Conservation (phyloP, 768 basidiomycete genomes). For the Favolaschia claudopus region DNA sequence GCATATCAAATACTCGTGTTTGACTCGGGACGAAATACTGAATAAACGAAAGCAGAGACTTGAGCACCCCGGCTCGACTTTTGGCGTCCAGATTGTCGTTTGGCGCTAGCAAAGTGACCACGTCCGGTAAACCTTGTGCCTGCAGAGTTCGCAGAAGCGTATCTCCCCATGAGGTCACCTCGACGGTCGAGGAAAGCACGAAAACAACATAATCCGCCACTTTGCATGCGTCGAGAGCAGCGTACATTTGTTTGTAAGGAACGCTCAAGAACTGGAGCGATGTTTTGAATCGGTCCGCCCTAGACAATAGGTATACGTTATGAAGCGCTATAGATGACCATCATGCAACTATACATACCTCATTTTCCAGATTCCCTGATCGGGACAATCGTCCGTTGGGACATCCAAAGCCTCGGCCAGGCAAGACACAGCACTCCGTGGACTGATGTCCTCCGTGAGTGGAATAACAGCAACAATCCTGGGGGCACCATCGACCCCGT, state of each 20-base stretch:
- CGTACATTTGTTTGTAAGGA: slow-evolving; percentile 74
- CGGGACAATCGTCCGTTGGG: slow-evolving; percentile 57
- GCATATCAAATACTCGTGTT: slow-evolving; percentile 76
- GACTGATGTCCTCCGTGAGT: slow-evolving; percentile 70
- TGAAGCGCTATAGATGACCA: slow-evolving; percentile 4
- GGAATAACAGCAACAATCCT: slow-evolving; percentile 90
- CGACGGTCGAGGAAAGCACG: slow-evolving; percentile 78
- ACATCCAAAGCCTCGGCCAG: slow-evolving; percentile 69
- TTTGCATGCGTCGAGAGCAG: slow-evolving; percentile 84
- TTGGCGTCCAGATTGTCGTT: slow-evolving; percentile 64
- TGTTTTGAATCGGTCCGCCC: slow-evolving; percentile 90
- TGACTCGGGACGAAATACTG: slow-evolving; percentile 93
- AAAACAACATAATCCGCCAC: slow-evolving; percentile 92
- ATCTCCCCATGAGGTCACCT: slow-evolving; percentile 89
- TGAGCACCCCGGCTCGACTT: slow-evolving; percentile 71
- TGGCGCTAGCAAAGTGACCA: slow-evolving; percentile 76
- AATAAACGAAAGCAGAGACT: slow-evolving; percentile 92
- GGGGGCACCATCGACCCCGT: slow-evolving; percentile 78
- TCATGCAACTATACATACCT: slow-evolving; percentile 52
- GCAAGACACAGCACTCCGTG: slow-evolving; percentile 57
- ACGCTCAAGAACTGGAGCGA: slow-evolving; percentile 88
- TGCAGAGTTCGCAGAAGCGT: slow-evolving; percentile 87
- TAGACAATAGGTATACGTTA: too few relatives aligned
- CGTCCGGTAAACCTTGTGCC: slow-evolving; percentile 88
- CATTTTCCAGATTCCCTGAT: slow-evolving; percentile 68